Conservation (phyloP, 2,329 filamentous ascomycete genomes). For the Fusarium agapanthi region DNA sequence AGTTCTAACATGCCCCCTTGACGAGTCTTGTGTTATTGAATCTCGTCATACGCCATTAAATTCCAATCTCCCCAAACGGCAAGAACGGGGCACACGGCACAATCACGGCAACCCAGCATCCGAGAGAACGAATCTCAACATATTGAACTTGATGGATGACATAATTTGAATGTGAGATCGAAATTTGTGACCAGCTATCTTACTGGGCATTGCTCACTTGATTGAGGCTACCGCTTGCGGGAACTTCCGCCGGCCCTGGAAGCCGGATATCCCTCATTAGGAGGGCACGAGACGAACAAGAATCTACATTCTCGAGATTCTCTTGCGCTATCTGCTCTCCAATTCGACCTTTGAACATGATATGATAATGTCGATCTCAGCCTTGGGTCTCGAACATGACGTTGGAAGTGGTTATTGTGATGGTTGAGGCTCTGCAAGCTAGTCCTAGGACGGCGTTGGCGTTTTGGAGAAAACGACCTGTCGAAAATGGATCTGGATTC, state of each 20-base stretch:
- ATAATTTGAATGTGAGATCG: fast-evolving
- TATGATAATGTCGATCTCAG: not conserved
- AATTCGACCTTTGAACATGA: fast-evolving
- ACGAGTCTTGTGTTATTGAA: not conserved
- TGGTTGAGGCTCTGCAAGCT: not conserved
- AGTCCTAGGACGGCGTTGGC: not conserved
- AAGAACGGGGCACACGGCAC: not conserved
- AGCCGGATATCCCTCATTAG: not conserved
- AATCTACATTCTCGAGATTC: not conserved
- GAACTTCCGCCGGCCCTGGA: not conserved
- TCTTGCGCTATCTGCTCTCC: not conserved
- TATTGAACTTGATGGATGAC: fast-evolving
- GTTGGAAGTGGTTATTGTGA: not conserved
- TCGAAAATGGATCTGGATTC: not conserved
- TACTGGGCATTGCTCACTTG: not conserved
- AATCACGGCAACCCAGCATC: not conserved
- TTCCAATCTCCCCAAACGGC: not conserved
- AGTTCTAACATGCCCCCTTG: not conserved
- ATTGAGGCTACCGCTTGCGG: not conserved
- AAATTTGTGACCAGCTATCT: not conserved
- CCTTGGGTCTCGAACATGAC: not conserved
- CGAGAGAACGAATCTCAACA: not conserved
- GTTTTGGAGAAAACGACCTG: not conserved
- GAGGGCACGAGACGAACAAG: not conserved
- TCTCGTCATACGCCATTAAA: not conserved